A percentile compares a stretch with the other conserved stretches of the same genome.
phyloP scores from a whole-genome alignment of 2,329 filamentous ascomycete species.

The Thelonectria discophora region DNA sequence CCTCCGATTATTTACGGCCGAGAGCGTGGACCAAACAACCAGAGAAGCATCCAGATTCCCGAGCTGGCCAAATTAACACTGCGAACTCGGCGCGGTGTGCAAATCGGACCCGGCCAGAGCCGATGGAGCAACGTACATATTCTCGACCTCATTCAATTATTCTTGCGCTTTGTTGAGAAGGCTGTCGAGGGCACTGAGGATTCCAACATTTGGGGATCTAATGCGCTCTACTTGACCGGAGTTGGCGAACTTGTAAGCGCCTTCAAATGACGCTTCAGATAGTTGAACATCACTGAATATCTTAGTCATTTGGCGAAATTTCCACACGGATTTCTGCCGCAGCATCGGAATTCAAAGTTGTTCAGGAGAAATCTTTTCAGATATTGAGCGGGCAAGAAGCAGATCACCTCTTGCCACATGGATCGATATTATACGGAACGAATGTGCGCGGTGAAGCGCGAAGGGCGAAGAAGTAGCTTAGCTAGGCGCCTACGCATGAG shows the following conservation, averaged over 20 bases:
- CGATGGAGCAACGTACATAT: constrained; percentile 50
- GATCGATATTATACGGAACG: constrained; percentile 61
- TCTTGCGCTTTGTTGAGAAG: constrained; percentile 44
- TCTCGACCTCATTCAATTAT: constrained; percentile 43
- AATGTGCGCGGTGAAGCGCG: constrained; percentile 63
- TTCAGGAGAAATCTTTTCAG: constrained; percentile 34
- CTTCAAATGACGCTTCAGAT: not conserved
- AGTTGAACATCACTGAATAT: not conserved
- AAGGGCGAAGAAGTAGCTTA: constrained; percentile 60
- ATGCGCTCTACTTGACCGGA: constrained; percentile 49
- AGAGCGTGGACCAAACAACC: constrained; percentile 48
- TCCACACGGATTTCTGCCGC: constrained; percentile 38
- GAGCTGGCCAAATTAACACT: constrained; percentile 37
- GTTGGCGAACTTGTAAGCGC: constrained; percentile 41
- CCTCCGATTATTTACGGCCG: constrained; percentile 51
- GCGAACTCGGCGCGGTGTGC: constrained; percentile 41
- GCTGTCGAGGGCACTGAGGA: constrained; percentile 37
- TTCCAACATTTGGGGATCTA: constrained; percentile 45
- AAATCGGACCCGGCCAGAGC: constrained; percentile 45
- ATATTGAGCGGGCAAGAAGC: constrained; percentile 50
- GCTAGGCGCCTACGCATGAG: constrained; percentile 60
- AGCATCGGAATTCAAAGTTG: constrained; percentile 37
- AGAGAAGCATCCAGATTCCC: constrained; percentile 53
- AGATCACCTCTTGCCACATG: constrained; percentile 52
- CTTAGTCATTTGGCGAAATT: constrained; percentile 42